Percentiles rank a stretch among this genome's conserved stretches.
Conservation (phyloP, 2,329 filamentous ascomycete genomes). For the Biscogniauxia sp. region DNA sequence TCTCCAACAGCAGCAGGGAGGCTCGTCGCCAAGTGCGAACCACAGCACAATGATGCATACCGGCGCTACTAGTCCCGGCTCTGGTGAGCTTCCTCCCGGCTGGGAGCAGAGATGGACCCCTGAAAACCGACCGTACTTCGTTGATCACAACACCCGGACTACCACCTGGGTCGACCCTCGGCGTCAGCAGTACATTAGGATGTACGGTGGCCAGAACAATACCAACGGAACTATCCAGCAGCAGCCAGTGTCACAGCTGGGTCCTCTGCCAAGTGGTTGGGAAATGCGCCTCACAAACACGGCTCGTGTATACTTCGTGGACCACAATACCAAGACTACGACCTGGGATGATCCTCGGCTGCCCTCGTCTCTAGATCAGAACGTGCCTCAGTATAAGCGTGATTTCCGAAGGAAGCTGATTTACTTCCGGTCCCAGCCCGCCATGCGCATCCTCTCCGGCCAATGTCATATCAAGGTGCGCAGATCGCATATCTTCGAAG, state of each 20-base stretch:
- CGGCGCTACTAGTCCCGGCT: conserved; percentile 88
- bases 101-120: conserved; percentile 97
- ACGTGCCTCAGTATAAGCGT: conserved; percentile 98
- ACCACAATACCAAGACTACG: conserved; percentile 99
- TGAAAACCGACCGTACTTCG: conserved; percentile 93
- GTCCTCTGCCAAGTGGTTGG: conserved; percentile 94
- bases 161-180: conserved; percentile 98
- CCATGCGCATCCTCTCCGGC: conserved; percentile 89
- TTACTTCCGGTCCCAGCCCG: conserved; percentile 97
- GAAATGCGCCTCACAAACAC: conserved; percentile 99
- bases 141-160: conserved; percentile 96
- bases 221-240: conserved; percentile 88
- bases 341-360: conserved; percentile 97
- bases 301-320: conserved; percentile 95
- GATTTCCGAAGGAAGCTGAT: conserved; percentile 98
- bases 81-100: conserved; percentile 88
- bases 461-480: conserved; percentile 98
- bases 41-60: conserved; percentile 89
- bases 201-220: conserved; percentile 88
- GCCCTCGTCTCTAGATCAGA: conserved; percentile 94
- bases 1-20: conserved; percentile 53
- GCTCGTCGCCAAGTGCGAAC: conserved; percentile 35
- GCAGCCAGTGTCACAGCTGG: conserved; percentile 94
- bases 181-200: conserved; percentile 95
- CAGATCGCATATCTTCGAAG: conserved; percentile 95